A percentile compares a stretch with the other conserved stretches of the same genome.
These are phyloP conservation scores for Allantophomopsis cytisporea DNA, from an alignment of 2,329 filamentous ascomycete species.

Conservation along the genomic window DNA sequence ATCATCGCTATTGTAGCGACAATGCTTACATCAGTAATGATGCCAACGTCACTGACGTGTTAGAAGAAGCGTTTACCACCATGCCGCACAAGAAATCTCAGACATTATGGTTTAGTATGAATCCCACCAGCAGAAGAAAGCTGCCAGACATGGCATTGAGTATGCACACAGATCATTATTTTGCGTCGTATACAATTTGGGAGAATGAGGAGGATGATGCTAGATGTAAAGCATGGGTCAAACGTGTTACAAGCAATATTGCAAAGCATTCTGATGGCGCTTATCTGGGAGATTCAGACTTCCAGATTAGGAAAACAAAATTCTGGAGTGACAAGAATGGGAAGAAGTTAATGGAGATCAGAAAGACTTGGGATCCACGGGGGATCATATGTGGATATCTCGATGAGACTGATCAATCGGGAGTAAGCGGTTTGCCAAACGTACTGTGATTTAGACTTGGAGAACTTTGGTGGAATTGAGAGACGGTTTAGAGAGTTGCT, in stretches of 20 bases:
- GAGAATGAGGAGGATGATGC: slow-evolving; percentile 29
- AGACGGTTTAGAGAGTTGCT: too few relatives aligned
- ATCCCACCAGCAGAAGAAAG: slow-evolving; percentile 25
- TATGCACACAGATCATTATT: slow-evolving; percentile 41
- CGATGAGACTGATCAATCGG: slow-evolving; percentile 27
- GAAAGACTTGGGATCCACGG: slow-evolving; percentile 27
- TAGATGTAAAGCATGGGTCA: slow-evolving; percentile 28
- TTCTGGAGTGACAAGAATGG: slow-evolving; percentile 33
- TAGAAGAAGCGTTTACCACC: slow-evolving; percentile 31
- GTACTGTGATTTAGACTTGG: slow-evolving; percentile 5
- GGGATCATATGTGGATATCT: slow-evolving; percentile 29
- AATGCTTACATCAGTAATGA: slow-evolving; percentile 35
- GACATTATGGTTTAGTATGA: slow-evolving; percentile 36
- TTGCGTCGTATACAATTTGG: slow-evolving; percentile 37
- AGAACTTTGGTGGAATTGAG: too few relatives aligned
- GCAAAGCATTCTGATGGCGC: slow-evolving; percentile 28
- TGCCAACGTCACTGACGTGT: slow-evolving; percentile 26
- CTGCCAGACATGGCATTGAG: slow-evolving; percentile 37
- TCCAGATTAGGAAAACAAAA: slow-evolving; percentile 28
- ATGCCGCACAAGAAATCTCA: slow-evolving; percentile 30
- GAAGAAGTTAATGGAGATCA: slow-evolving; percentile 25
- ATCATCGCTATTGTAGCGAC: slow-evolving; percentile 33
- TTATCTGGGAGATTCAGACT: slow-evolving; percentile 42
- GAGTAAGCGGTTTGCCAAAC: slow-evolving; percentile 26
- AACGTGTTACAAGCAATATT: slow-evolving; percentile 23